Conservation (phyloP, 2,329 filamentous ascomycete species). For the Knoxdaviesia proteae region DNA sequence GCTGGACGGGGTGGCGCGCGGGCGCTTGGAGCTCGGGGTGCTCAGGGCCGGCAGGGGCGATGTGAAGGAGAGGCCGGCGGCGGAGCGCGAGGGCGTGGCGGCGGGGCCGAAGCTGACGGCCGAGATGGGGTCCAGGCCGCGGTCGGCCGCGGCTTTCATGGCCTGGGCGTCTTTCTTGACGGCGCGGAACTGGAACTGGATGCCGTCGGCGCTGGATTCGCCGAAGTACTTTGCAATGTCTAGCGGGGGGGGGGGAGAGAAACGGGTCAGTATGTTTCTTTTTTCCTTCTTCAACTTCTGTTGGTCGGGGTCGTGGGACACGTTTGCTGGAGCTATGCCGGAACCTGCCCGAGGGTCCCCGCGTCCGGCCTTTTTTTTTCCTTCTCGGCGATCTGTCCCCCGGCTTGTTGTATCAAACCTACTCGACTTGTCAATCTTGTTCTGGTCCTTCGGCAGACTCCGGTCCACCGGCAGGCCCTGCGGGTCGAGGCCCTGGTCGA, state of each 20-base stretch:
- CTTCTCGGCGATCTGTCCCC: too few relatives aligned
- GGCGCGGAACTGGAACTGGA: conserved; percentile 38
- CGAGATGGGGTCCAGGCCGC: conserved; percentile 23
- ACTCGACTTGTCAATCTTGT: conserved; percentile 20
- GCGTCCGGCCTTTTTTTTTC: too few relatives aligned
- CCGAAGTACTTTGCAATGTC: conserved; percentile 40
- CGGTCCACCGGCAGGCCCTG: conserved; percentile 18
- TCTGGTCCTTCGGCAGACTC: conserved; percentile 16
- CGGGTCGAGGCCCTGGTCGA: conserved; percentile 17
- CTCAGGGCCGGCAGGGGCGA: conserved; percentile 3
- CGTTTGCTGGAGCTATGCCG: too few relatives aligned
- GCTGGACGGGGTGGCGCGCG: conserved; percentile 2
- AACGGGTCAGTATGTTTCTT: not conserved
- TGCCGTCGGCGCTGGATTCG: conserved; percentile 32
- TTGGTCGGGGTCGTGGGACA: too few relatives aligned
- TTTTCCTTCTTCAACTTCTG: too few relatives aligned
- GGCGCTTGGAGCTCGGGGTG: conserved; percentile 5
- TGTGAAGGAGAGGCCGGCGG: too few relatives aligned
- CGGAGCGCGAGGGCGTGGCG: not conserved
- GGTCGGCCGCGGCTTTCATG: conserved; percentile 21
- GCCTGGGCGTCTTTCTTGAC: conserved; percentile 31
- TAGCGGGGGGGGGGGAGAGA: conserved; percentile 9
- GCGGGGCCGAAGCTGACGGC: conserved; percentile 10
- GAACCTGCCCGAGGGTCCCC: too few relatives aligned
- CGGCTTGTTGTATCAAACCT: conserved; percentile 6